Evolutionary conservation across 306 rosid genomes (phyloP).

Genomic region (Cajanus cajan): DNA sequence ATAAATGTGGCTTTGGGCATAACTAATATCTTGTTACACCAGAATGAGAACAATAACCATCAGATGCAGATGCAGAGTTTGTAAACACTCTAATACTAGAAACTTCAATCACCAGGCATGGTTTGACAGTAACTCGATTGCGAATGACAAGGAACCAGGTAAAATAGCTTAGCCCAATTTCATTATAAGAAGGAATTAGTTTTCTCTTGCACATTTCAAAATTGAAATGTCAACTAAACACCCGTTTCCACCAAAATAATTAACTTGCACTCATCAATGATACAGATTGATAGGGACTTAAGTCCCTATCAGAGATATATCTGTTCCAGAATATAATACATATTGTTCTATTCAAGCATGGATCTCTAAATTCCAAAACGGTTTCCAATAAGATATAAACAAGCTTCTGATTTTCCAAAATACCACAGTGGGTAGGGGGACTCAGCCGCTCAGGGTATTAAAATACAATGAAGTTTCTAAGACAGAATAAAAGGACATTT

Average conservation of each 20-base stretch:
- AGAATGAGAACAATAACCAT: not conserved
- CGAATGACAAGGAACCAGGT: constrained; percentile 6
- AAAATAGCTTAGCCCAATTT: constrained; percentile 2
- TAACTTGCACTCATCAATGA: not conserved
- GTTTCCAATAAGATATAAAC: constrained; percentile 9
- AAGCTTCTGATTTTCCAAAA: constrained; percentile 6
- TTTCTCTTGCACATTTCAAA: constrained; percentile 13
- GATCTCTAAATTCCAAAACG: constrained; percentile 5
- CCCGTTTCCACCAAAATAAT: not conserved
- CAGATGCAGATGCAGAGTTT: not conserved
- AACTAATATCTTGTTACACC: not conserved
- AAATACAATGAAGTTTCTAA: constrained; percentile 13
- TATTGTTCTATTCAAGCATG: not conserved
- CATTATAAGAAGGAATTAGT: constrained; percentile 12
- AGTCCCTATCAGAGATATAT: not conserved
- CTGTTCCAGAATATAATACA: not conserved
- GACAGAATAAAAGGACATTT: constrained; percentile 14
- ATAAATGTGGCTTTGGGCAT: constrained; percentile 7
- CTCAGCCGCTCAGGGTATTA: not conserved
- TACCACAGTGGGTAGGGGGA: not conserved
- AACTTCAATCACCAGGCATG: not conserved
- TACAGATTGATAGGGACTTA: not conserved
- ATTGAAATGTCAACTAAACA: not conserved
- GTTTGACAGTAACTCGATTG: not conserved
- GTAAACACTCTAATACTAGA: not conserved